Percentiles rank a stretch among this genome's conserved stretches.
phyloP scores from a whole-genome alignment of 73 alveolate species.

The Tetrahymena elliotti region DNA sequence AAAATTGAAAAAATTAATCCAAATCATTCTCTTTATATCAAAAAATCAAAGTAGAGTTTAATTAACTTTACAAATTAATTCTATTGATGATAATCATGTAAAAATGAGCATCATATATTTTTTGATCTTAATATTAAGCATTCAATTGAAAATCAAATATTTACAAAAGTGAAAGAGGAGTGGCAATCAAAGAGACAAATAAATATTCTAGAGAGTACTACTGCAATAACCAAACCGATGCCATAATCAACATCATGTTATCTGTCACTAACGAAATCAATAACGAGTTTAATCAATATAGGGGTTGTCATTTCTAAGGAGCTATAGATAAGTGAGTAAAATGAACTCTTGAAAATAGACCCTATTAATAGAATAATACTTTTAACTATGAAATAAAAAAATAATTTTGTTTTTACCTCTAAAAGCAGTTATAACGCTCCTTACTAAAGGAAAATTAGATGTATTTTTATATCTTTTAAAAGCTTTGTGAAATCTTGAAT shows the following conservation, averaged over 20 bases:
- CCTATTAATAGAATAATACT: background rate
- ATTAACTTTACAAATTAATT: too few species aligned
- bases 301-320: conserved; percentile 7
- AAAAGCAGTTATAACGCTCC: background rate
- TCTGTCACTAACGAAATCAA: conserved; percentile 2
- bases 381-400: too few species aligned
- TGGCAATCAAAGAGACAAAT: conserved; percentile 4
- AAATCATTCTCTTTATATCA: background rate
- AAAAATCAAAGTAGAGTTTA: background rate
- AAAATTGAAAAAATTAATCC: too few species aligned
- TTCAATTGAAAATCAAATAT: background rate
- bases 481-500: background rate
- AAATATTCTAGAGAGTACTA: conserved; percentile 2
- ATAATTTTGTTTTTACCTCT: background rate
- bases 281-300: conserved; percentile 11
- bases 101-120: background rate
- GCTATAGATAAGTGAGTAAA: background rate
- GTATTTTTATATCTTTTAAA: background rate
- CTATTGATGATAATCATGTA: background rate
- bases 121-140: too few species aligned
- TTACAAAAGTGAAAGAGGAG: conserved; percentile 11
- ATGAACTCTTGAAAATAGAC: background rate
- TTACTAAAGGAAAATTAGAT: background rate
- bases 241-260: conserved; percentile 13
- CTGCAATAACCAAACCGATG: background rate